Evolutionary conservation across 2,329 filamentous ascomycete species (phyloP).

Genomic region (Colletotrichum sp.): DNA sequence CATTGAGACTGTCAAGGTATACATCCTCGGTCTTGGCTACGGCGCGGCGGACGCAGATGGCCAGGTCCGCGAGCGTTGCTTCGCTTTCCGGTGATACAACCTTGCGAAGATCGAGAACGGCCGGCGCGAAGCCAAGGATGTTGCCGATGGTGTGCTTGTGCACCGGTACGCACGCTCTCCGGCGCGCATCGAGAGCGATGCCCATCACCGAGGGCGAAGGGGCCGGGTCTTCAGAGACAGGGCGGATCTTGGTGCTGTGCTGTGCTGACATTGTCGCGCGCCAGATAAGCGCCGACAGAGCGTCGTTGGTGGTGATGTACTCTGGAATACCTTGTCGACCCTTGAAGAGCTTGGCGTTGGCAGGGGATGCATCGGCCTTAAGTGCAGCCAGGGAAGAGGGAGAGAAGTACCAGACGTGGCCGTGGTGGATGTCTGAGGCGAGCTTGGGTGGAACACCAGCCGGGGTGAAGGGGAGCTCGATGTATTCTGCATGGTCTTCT

Average conservation of each 20-base stretch:
- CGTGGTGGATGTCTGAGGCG: slow-evolving; percentile 30
- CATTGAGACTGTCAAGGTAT: slow-evolving; percentile 32
- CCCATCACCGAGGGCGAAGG: slow-evolving; percentile 33
- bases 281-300: slow-evolving; percentile 13
- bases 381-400: slow-evolving; percentile 28
- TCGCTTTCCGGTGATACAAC: slow-evolving; percentile 25
- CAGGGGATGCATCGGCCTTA: slow-evolving; percentile 35
- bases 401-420: slow-evolving; percentile 36
- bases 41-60: slow-evolving; percentile 35
- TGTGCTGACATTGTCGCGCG: slow-evolving; percentile 9
- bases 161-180: slow-evolving; percentile 35
- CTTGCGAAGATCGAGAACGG: slow-evolving; percentile 29
- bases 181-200: slow-evolving; percentile 39
- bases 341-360: slow-evolving; percentile 26
- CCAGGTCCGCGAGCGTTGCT: slow-evolving; percentile 34
- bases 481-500: slow-evolving; percentile 35
- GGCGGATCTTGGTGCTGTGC: background rate
- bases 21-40: slow-evolving; percentile 32
- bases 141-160: slow-evolving; percentile 40
- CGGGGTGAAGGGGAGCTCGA: slow-evolving; percentile 31
- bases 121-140: slow-evolving; percentile 39
- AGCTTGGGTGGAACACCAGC: slow-evolving; percentile 33
- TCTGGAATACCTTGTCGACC: slow-evolving; percentile 14
- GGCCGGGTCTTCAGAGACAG: slow-evolving; percentile 25
- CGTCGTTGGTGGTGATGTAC: slow-evolving; percentile 31